Evolutionary conservation across 2,329 filamentous ascomycete genomes (phyloP).

Genomic region (Cyphellophora europaea): DNA sequence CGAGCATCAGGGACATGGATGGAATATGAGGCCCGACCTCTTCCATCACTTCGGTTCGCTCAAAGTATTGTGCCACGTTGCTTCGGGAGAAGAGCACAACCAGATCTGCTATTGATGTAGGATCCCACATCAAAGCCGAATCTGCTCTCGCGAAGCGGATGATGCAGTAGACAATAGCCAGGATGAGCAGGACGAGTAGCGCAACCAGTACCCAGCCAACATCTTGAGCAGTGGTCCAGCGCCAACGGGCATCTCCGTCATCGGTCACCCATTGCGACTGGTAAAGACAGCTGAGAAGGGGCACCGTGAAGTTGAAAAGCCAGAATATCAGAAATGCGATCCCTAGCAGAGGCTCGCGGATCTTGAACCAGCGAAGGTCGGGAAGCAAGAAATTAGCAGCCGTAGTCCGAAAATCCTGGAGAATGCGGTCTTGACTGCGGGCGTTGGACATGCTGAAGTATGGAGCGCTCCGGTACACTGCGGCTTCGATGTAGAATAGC

Average conservation of each 20-base stretch:
- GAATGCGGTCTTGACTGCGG: conserved; percentile 42
- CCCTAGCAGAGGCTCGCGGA: conserved; percentile 59
- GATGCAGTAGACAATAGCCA: conserved; percentile 49
- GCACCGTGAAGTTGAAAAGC: conserved; percentile 70
- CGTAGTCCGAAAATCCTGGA: conserved; percentile 52
- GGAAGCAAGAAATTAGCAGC: conserved; percentile 60
- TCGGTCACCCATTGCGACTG: conserved; percentile 55
- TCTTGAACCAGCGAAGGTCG: conserved; percentile 56
- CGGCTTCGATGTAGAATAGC: conserved; percentile 62
- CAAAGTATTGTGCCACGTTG: conserved; percentile 66
- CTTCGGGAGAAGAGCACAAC: conserved; percentile 69
- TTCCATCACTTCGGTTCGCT: conserved; percentile 53
- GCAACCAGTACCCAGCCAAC: conserved; percentile 69
- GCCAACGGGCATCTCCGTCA: conserved; percentile 53
- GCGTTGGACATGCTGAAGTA: conserved; percentile 59
- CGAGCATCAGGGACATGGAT: conserved; percentile 59
- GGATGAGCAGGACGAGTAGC: conserved; percentile 59
- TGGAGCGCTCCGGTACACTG: conserved; percentile 67
- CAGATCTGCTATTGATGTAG: conserved; percentile 71
- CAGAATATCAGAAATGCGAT: conserved; percentile 61
- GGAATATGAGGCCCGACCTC: conserved; percentile 39
- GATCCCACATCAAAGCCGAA: conserved; percentile 79
- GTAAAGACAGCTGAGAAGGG: conserved; percentile 70
- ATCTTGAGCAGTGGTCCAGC: conserved; percentile 69
- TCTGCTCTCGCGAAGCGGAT: conserved; percentile 55